Percentiles rank a stretch among this genome's conserved stretches.
These are phyloP conservation scores for Hyparrhenia diplandra DNA, from an alignment of 176 grass and related monocot species.

Conservation along the genomic window DNA sequence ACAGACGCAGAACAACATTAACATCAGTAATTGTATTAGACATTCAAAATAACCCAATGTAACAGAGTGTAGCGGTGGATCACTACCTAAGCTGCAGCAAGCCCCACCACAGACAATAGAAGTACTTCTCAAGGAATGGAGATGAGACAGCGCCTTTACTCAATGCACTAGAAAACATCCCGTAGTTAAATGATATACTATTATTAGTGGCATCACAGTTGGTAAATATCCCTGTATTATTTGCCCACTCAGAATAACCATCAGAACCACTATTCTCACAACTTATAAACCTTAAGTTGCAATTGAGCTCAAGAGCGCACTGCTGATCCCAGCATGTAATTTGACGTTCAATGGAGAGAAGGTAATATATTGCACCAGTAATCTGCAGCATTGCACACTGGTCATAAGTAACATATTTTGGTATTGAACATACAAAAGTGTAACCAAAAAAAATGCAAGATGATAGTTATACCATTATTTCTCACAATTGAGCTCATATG, in stretches of 20 bases:
- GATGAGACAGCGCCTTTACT: constrained; percentile 26
- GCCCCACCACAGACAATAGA: constrained; percentile 91
- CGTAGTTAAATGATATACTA: constrained; percentile 7
- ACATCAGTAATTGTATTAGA: not conserved
- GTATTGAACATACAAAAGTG: not conserved
- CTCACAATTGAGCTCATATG: not conserved
- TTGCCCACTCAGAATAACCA: constrained; percentile 6
- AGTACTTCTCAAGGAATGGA: constrained; percentile 64
- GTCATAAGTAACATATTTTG: not conserved
- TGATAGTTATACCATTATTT: not conserved
- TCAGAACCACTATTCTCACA: constrained; percentile 31
- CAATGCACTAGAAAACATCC: constrained; percentile 49
- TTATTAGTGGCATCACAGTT: constrained; percentile 15
- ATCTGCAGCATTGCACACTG: constrained; percentile 42
- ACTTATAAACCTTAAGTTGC: constrained; percentile 39
- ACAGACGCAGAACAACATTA: not conserved
- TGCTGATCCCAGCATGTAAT: constrained; percentile 82
- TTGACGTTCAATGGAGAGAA: constrained; percentile 75
- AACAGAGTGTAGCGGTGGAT: not conserved
- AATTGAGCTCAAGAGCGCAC: constrained; percentile 36
- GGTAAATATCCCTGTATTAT: constrained; percentile 4
- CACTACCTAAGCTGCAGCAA: constrained; percentile 78
- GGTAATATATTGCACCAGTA: constrained; percentile 78
- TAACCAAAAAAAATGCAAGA: not conserved
- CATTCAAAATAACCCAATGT: not conserved